Evolutionary conservation across 2,329 filamentous ascomycete genomes (phyloP).

Genomic region (Cytospora schulzeri): DNA sequence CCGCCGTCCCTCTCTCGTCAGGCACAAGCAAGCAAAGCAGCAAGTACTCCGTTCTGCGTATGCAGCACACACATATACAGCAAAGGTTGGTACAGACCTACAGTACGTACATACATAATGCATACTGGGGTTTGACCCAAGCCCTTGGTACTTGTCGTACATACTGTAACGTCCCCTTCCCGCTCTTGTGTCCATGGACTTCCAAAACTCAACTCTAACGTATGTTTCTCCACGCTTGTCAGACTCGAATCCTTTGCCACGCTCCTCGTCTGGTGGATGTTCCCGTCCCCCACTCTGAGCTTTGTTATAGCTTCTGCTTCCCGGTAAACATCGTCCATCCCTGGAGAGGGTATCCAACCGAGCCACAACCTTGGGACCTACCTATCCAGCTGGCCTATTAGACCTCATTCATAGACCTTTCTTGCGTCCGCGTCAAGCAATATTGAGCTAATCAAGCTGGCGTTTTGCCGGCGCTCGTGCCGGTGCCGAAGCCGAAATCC

Average conservation of each 20-base stretch:
- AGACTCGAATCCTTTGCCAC: conserved; percentile 7
- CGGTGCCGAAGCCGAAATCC: not conserved
- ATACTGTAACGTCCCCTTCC: not conserved
- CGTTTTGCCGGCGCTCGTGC: not conserved
- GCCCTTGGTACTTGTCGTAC: not conserved
- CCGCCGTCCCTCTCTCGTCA: not conserved
- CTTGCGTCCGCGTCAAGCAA: not conserved
- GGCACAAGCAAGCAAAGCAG: not conserved
- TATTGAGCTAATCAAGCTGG: not conserved
- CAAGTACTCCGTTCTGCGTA: conserved; percentile 18
- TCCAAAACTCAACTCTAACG: not conserved
- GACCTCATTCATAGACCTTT: not conserved
- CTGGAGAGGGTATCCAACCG: not conserved
- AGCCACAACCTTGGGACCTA: not conserved
- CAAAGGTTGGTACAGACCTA: not conserved
- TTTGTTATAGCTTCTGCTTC: conserved; percentile 4
- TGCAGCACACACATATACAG: conserved; percentile 16
- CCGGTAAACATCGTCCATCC: conserved; percentile 9
- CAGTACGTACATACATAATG: not conserved
- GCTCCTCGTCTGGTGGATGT: not conserved
- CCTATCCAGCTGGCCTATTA: not conserved
- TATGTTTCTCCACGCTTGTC: not conserved
- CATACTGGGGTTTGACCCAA: not conserved
- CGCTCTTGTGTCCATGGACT: not conserved
- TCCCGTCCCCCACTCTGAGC: not conserved